Conservation (phyloP, 1,284 basidiomycete species). For the Exobasidium cylindrosporum region DNA sequence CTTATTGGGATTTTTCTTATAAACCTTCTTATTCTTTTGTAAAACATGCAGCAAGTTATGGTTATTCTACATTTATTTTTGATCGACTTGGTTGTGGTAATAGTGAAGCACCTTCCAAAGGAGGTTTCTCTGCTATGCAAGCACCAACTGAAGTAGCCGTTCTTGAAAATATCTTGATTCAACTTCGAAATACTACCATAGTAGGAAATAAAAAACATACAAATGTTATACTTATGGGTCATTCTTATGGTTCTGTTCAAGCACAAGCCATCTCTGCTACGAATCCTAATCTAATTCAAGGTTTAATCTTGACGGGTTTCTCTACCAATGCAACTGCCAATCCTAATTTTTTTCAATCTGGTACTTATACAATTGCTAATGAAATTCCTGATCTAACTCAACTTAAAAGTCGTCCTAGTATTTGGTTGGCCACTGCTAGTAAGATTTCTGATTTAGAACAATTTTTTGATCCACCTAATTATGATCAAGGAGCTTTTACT, state of each 20-base stretch:
- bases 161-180: constrained; percentile 43
- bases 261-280: constrained; percentile 39
- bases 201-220: constrained; percentile 24
- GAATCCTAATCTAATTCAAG: constrained; percentile 48
- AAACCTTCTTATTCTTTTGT: constrained; percentile 26
- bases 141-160: constrained; percentile 55
- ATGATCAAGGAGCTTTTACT: constrained; percentile 41
- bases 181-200: constrained; percentile 31
- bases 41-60: constrained; percentile 30
- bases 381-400: constrained; percentile 34
- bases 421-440: constrained; percentile 42
- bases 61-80: constrained; percentile 46
- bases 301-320: constrained; percentile 54
- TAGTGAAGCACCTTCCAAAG: constrained; percentile 40
- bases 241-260: constrained; percentile 34
- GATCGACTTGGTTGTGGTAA: constrained; percentile 55
- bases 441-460: constrained; percentile 51
- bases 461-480: constrained; percentile 58
- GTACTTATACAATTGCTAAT: constrained; percentile 49
- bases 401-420: constrained; percentile 21
- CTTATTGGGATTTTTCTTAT: constrained; percentile 31
- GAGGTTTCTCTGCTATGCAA: constrained; percentile 52
- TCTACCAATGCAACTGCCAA: constrained; percentile 37
- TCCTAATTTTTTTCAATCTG: constrained; percentile 39
- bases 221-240: constrained; percentile 39